Conservation (phyloP, 2,329 filamentous ascomycete species). For the Rhynchosporium secalis region DNA sequence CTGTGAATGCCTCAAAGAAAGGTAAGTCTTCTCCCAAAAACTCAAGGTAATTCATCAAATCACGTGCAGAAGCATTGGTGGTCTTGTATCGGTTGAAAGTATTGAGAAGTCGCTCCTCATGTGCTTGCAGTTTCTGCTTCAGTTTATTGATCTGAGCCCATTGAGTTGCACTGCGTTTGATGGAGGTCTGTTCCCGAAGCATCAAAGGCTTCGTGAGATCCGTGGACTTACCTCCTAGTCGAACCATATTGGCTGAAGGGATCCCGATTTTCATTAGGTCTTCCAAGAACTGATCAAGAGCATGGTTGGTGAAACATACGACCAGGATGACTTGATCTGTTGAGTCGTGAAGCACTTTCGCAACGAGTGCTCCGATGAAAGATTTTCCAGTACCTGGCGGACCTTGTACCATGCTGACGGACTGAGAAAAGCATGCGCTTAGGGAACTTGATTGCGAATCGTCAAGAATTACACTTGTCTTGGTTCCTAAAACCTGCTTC, state of each 20-base stretch:
- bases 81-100: slow-evolving; percentile 27
- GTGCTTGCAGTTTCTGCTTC: slow-evolving; percentile 41
- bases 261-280: slow-evolving; percentile 64
- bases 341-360: slow-evolving; percentile 53
- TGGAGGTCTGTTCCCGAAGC: slow-evolving; percentile 45
- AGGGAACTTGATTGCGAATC: slow-evolving; percentile 58
- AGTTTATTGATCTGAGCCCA: slow-evolving; percentile 47
- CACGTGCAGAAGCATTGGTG: slow-evolving; percentile 27
- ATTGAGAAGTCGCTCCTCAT: slow-evolving; percentile 34
- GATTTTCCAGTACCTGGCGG: slow-evolving; percentile 77
- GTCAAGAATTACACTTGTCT: slow-evolving; percentile 46
- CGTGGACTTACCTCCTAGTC: slow-evolving; percentile 62
- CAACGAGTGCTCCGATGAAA: slow-evolving; percentile 66
- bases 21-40: slow-evolving; percentile 52
- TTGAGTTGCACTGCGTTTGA: slow-evolving; percentile 39
- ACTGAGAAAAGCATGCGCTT: slow-evolving; percentile 51
- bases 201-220: slow-evolving; percentile 49
- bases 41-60: slow-evolving; percentile 47
- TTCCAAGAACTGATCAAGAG: slow-evolving; percentile 64
- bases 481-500: slow-evolving; percentile 37
- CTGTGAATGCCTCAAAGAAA: slow-evolving; percentile 57
- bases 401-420: slow-evolving; percentile 66
- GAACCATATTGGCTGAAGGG: slow-evolving; percentile 50
- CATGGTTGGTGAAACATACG: slow-evolving; percentile 68
- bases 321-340: slow-evolving; percentile 59